Evolutionary conservation across 345 rosid genomes (phyloP), one percentile per base, ranked within the genome.

Genomic region (Salix brachista): DNA sequence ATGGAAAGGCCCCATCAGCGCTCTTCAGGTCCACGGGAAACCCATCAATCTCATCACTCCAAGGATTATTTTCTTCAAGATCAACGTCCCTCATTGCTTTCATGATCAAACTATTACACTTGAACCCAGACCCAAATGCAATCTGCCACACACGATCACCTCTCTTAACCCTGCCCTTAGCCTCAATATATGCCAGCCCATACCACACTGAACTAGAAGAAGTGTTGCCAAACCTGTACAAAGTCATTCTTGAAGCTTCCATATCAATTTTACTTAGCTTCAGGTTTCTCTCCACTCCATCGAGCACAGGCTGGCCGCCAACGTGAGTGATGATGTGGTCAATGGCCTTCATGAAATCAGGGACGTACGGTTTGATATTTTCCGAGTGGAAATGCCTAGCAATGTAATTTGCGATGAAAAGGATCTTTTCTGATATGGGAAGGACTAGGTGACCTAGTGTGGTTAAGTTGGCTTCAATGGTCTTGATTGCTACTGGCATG

Each of bases 351-450:
- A 46, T 76, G 64, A 76, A 58, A 56, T 76, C 73, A 4, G 74
- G 73, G 72, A 76, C 70, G 48, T 69, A 69, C 0, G 74, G 73
- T 78, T 90, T 91, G 93, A 84, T 84, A 73, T 88, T 93, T 1
- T 85, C 86, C 83, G 86, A 86, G 46, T 85, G 87, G 75, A 91
- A 85, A 84, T 90, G 89, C 19, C 94, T 87, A 9, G 91, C 94
- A 13, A 90, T 86, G 30, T 91, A 84, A 6, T 90, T 87, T 0
- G 80, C 17, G 39, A 91, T 85, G 76, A 89, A 91, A 19, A 90
- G 87, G 23, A 93, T 81, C n/a, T 91, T 94, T 44, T 65, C 77
- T 16, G 77, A 74, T 21, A 26, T 11, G 3, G 77, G 77, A 19
- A 74, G 70, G 18, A 74, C 70, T 10, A 64, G 32, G 10, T 26